Evolutionary conservation across 202 grass and related monocot species (phyloP).

Genomic region (Panicum virgatum): DNA sequence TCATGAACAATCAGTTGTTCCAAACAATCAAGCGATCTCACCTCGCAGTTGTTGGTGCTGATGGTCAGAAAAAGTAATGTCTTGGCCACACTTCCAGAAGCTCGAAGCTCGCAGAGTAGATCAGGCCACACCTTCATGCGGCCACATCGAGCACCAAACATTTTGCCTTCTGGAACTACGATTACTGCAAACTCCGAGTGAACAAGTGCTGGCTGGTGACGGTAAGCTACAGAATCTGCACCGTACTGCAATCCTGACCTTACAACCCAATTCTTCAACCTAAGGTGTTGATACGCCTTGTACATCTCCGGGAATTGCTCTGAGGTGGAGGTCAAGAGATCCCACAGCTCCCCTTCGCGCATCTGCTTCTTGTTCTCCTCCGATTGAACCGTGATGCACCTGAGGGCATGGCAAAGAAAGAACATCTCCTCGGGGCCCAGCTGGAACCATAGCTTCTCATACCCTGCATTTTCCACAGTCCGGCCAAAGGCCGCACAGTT

Average conservation of each 20-base stretch:
- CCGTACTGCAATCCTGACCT: slow-evolving; percentile 57
- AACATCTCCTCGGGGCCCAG: slow-evolving; percentile 66
- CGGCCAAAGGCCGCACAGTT: slow-evolving; percentile 38
- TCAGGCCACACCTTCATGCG: slow-evolving; percentile 50
- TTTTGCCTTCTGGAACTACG: slow-evolving; percentile 34
- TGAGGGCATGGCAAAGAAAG: slow-evolving; percentile 51
- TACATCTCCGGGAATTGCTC: slow-evolving; percentile 59
- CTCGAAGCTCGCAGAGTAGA: slow-evolving; percentile 37
- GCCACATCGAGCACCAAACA: not conserved
- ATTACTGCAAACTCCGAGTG: slow-evolving; percentile 70
- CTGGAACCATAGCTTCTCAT: slow-evolving; percentile 33
- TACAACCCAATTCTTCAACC: slow-evolving; percentile 77
- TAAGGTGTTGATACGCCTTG: slow-evolving; percentile 67
- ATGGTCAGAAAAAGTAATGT: slow-evolving; percentile 57
- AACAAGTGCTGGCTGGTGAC: slow-evolving; percentile 70
- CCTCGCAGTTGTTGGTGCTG: not conserved
- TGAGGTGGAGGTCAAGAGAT: slow-evolving; percentile 28
- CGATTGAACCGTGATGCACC: slow-evolving; percentile 43
- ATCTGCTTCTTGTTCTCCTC: not conserved
- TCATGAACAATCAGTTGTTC: slow-evolving; percentile 51
- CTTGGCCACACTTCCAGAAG: slow-evolving; percentile 65
- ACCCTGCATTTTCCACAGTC: not conserved
- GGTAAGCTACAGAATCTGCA: slow-evolving; percentile 65
- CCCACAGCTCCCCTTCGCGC: slow-evolving; percentile 46
- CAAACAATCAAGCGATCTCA: slow-evolving; percentile 40